These are phyloP conservation scores for Hymenoscyphus albidus DNA, from an alignment of 2,329 filamentous ascomycete species.

Conservation along the genomic window DNA sequence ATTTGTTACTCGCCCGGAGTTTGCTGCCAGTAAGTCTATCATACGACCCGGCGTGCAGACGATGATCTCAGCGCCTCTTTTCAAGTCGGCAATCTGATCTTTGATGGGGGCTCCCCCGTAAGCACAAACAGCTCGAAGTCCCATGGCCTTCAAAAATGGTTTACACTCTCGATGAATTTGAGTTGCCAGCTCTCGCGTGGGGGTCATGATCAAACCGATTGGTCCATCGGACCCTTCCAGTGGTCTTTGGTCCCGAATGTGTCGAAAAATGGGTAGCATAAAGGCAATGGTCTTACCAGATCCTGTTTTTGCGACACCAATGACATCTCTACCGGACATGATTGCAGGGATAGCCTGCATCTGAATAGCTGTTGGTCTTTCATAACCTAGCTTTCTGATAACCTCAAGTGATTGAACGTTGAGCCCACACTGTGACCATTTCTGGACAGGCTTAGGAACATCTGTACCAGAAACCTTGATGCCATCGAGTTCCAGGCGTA, in stretches of 20 bases:
- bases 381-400: constrained; percentile 75
- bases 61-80: constrained; percentile 90
- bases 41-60: constrained; percentile 93
- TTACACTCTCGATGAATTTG: constrained; percentile 95
- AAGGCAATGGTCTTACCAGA: constrained; percentile 98
- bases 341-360: constrained; percentile 91
- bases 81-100: constrained; percentile 94
- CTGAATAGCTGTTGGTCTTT: constrained; percentile 89
- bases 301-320: constrained; percentile 95
- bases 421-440: constrained; percentile 93
- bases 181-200: constrained; percentile 86
- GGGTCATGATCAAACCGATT: constrained; percentile 84
- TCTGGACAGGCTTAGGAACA: constrained; percentile 88
- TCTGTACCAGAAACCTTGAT: constrained; percentile 90
- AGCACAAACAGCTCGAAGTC: constrained; percentile 81
- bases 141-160: constrained; percentile 84
- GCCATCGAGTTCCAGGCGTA: constrained; percentile 85
- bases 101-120: constrained; percentile 96
- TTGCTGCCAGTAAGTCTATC: constrained; percentile 91
- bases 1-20: constrained; percentile 91
- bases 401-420: constrained; percentile 84
- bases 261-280: constrained; percentile 91
- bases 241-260: constrained; percentile 89
- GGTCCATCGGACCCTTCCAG: constrained; percentile 83
- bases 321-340: constrained; percentile 93